Percentiles rank a stretch among this genome's conserved stretches.
phyloP scores from a whole-genome alignment of 129 eudicot genomes.

The Arctium minus region DNA sequence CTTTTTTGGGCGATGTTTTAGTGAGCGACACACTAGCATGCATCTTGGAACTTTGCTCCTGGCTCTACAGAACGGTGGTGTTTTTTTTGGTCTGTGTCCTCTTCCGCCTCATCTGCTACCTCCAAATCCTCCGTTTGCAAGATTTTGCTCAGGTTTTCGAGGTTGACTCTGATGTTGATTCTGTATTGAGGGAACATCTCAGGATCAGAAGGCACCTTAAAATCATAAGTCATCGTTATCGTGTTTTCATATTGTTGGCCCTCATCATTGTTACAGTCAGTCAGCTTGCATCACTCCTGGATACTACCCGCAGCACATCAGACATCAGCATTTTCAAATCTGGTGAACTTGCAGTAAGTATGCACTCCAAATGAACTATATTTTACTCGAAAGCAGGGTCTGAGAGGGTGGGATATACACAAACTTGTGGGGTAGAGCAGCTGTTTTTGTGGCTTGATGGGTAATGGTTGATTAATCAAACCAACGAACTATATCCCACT shows the following conservation, averaged over 20 bases:
- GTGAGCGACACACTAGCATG: conserved; percentile 79
- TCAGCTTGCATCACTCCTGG: conserved; percentile 59
- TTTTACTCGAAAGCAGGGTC: background rate
- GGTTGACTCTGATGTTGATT: conserved; percentile 59
- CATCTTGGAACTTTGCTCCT: conserved; percentile 61
- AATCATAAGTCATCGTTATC: conserved; percentile 79
- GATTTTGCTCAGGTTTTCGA: conserved; percentile 78
- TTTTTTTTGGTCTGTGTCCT: conserved; percentile 81
- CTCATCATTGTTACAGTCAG: conserved; percentile 65
- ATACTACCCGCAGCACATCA: conserved; percentile 54
- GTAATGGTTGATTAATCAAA: background rate
- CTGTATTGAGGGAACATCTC: conserved; percentile 71
- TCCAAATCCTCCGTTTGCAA: conserved; percentile 79
- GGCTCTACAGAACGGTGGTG: conserved; percentile 79
- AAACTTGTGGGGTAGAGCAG: background rate
- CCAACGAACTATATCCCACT: background rate
- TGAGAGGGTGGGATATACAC: background rate
- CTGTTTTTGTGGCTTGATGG: background rate
- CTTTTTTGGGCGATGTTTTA: conserved; percentile 63
- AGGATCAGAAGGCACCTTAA: conserved; percentile 75
- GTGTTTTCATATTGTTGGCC: conserved; percentile 59
- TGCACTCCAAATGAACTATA: background rate
- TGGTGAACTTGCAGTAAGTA: conserved; percentile 85
- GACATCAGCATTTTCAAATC: conserved; percentile 51
- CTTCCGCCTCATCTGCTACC: conserved; percentile 84